phyloP scores from a whole-genome alignment of 2,329 filamentous ascomycete genomes.

The Sclerotinia minor region DNA sequence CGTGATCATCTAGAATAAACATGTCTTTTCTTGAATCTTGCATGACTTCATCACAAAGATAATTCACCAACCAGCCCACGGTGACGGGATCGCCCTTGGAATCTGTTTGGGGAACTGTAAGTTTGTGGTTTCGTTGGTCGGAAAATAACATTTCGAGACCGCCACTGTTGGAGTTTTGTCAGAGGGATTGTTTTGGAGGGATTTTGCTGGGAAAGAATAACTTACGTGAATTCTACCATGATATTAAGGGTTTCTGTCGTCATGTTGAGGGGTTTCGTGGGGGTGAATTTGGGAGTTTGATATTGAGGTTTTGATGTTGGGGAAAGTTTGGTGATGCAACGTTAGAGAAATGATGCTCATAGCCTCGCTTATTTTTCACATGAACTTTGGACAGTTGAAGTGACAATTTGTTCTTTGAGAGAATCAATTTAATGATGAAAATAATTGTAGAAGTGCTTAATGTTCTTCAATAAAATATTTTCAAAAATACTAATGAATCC shows the following conservation, averaged over 20 bases:
- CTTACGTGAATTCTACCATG: conserved; percentile 66
- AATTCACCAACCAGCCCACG: conserved; percentile 72
- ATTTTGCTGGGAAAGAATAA: not conserved
- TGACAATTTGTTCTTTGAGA: not conserved
- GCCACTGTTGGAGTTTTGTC: conserved; percentile 56
- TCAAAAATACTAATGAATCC: not conserved
- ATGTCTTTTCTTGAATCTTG: conserved; percentile 81
- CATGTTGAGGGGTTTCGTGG: conserved; percentile 27
- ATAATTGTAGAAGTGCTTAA: not conserved
- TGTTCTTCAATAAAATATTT: not conserved
- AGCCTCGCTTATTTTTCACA: conserved; percentile 17
- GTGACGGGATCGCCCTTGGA: conserved; percentile 62
- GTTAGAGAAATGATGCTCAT: conserved; percentile 2
- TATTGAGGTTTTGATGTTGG: not conserved
- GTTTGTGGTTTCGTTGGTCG: conserved; percentile 70
- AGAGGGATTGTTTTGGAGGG: conserved; percentile 3
- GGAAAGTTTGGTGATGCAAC: not conserved
- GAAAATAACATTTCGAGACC: conserved; percentile 94
- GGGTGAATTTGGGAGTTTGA: not conserved
- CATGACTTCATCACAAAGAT: conserved; percentile 82
- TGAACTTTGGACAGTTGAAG: not conserved
- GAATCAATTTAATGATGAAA: not conserved
- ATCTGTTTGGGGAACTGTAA: conserved; percentile 66
- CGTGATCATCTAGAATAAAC: conserved; percentile 81
- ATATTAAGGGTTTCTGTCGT: conserved; percentile 51